Evolutionary conservation across 768 basidiomycete species (phyloP).

Genomic region (Tylopilus subfusipes): DNA sequence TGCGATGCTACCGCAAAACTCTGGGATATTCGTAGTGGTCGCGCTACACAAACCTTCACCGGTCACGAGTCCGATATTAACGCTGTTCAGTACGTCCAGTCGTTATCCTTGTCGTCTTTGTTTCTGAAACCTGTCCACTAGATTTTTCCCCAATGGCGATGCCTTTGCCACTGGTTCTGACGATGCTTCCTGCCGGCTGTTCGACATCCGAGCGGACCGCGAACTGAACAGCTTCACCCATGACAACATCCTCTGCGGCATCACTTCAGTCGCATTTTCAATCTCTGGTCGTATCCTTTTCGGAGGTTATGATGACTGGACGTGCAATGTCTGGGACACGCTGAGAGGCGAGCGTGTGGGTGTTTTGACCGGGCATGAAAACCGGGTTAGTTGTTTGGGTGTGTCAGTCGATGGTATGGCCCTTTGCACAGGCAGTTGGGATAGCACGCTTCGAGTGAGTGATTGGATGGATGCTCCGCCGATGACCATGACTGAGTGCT

Average conservation of each 20-base stretch:
- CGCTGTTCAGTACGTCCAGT: slow-evolving; percentile 82
- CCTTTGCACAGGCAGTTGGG: slow-evolving; percentile 98
- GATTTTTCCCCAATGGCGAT: slow-evolving; percentile 99
- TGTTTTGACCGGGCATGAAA: slow-evolving; percentile 96
- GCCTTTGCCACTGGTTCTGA: slow-evolving; percentile 99
- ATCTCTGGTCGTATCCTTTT: slow-evolving; percentile 96
- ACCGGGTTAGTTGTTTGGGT: slow-evolving; percentile 94
- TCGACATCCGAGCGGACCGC: slow-evolving; percentile 96
- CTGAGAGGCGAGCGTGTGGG: slow-evolving; percentile 98
- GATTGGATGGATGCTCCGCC: neutral
- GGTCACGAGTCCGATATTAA: slow-evolving; percentile 99
- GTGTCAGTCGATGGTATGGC: slow-evolving; percentile 98
- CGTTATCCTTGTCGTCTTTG: neutral
- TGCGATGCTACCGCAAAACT: slow-evolving; percentile 98
- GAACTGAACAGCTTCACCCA: slow-evolving; percentile 97
- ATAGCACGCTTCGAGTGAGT: slow-evolving; percentile 90
- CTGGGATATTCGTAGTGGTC: slow-evolving; percentile 98
- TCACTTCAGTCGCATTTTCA: slow-evolving; percentile 98
- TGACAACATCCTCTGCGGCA: slow-evolving; percentile 98
- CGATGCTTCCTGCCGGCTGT: slow-evolving; percentile 96
- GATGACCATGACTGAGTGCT: slow-evolving; percentile 12
- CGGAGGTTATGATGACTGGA: slow-evolving; percentile 99
- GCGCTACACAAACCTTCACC: slow-evolving; percentile 97
- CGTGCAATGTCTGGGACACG: slow-evolving; percentile 99
- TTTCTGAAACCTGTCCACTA: slow-evolving; percentile 31